These are phyloP conservation scores for Colletotrichum spaethianum DNA, from an alignment of 2,329 filamentous ascomycete species.

Conservation along the genomic window DNA sequence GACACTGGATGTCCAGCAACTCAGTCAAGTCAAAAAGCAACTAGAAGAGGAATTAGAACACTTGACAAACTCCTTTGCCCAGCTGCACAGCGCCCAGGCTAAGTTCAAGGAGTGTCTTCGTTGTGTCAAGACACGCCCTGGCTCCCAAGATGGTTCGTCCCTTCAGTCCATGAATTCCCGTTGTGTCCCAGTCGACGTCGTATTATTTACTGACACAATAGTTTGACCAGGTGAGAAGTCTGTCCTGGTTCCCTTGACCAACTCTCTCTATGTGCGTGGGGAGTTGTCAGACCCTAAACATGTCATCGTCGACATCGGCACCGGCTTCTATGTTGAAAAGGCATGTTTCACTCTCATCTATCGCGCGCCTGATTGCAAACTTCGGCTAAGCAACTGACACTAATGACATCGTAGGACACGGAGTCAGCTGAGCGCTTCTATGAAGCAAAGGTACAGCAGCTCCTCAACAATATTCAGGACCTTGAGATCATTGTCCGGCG, in stretches of 20 bases:
- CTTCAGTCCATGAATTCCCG: background rate
- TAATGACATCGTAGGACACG: conserved; percentile 44
- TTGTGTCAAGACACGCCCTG: conserved; percentile 72
- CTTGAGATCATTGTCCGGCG: conserved; percentile 70
- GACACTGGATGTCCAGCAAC: conserved; percentile 85
- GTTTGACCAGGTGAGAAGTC: conserved; percentile 52
- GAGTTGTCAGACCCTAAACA: conserved; percentile 80
- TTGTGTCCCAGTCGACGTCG: too few relatives aligned
- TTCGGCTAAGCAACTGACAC: background rate
- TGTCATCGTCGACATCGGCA: conserved; percentile 93
- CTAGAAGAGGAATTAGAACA: conserved; percentile 97
- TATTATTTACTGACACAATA: conserved; percentile 2
- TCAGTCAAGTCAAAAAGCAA: conserved; percentile 93
- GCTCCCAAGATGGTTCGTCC: conserved; percentile 49
- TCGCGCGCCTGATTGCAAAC: background rate
- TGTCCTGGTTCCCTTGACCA: conserved; percentile 94
- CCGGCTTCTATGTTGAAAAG: conserved; percentile 96
- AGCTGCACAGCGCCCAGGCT: conserved; percentile 88
- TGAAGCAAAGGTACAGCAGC: conserved; percentile 67
- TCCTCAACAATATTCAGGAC: conserved; percentile 68
- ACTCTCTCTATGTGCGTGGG: conserved; percentile 93
- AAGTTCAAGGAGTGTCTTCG: conserved; percentile 93
- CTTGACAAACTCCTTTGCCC: conserved; percentile 89
- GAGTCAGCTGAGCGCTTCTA: conserved; percentile 71
- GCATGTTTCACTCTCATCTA: conserved; percentile 55